These are phyloP conservation scores for Naganishia antarctica DNA, from an alignment of 768 basidiomycete species.

Conservation along the genomic window DNA sequence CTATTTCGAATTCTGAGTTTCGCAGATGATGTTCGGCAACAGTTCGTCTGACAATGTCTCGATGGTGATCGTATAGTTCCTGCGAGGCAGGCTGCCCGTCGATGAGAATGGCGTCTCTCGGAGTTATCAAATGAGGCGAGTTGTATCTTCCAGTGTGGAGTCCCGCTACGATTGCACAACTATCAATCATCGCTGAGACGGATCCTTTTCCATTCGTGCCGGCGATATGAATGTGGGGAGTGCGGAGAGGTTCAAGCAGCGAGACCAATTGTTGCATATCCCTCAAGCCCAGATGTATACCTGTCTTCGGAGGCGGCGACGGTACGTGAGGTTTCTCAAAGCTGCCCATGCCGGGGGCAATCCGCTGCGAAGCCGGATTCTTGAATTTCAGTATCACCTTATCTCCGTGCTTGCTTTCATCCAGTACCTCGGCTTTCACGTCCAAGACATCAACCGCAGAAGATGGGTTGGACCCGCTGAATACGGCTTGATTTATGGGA, in stretches of 20 bases:
- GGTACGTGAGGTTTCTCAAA: background rate
- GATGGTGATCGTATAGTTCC: conserved; percentile 54
- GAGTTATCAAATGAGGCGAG: conserved; percentile 78
- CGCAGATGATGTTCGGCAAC: conserved; percentile 53
- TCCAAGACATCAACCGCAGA: background rate
- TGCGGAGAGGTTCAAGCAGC: conserved; percentile 60
- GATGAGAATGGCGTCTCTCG: conserved; percentile 71
- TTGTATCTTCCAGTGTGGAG: conserved; percentile 79
- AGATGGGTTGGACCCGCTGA: background rate
- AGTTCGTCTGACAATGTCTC: conserved; percentile 55
- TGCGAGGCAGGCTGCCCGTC: conserved; percentile 57
- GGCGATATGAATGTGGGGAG: conserved; percentile 83
- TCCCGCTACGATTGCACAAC: conserved; percentile 60
- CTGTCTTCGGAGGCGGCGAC: conserved; percentile 1
- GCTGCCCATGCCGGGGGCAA: background rate
- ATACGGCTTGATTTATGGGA: background rate
- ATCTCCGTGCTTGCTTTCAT: background rate
- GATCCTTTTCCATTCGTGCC: conserved; percentile 98
- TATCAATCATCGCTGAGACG: conserved; percentile 74
- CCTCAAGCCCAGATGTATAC: conserved; percentile 45
- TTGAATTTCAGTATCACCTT: conserved; percentile 17
- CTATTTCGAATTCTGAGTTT: conserved; percentile 74
- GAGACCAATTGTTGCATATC: conserved; percentile 53
- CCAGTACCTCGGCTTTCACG: background rate
- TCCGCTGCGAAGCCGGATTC: conserved; percentile 8